Base-by-base conservation (phyloP, 1,139 yeast species). In the Taiozyma sp. region DNA sequence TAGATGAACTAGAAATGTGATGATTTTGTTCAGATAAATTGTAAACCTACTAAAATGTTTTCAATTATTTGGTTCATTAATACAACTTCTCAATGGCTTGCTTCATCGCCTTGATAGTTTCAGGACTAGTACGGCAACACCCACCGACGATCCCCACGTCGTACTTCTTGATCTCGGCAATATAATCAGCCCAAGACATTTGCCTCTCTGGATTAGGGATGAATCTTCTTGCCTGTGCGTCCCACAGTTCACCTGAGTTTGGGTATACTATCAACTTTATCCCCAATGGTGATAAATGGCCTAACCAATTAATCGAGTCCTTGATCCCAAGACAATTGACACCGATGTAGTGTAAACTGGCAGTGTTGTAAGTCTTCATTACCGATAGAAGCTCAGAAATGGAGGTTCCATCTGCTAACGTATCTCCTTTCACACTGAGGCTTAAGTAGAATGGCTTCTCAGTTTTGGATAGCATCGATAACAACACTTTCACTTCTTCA, bases 41-140 rank as follows among this genome's bases (percentile, higher is more conserved):
- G 30, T 28, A 28, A 10, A 4, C 12, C 30, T 28, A 9, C 30
- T 8, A 28, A 4, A 28, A 28, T 28, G 8, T 28, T 10, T 13
- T 30, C 9, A 32, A n/a, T n/a, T 19, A 32, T 10, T 32, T 32
- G 8, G 36, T n/a, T n/a, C 9, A 19, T 10, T 38, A 16, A 19
- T 38, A 38, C 13, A 38, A 12, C 3, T 38, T 24, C 14, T 9
- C 41, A 38, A 38, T 38, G 41, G 46, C 46, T 4, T 8, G 8
- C 32, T 39, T 44, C 32, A 57, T 50, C 42, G 45, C 46, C 1
- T 22, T 27, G 12, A 56, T 57, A 12, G 29, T 43, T 9, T 57
- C 55, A 1, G 83, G 80, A 1, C 77, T 73, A 2, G 83, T 79
- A 48, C 84, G 70, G 55, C 87, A 81, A 58, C 87, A 81, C 2